phyloP scores from a whole-genome alignment of 2,329 filamentous ascomycete genomes.

The Ascochyta viciae-villosae region DNA sequence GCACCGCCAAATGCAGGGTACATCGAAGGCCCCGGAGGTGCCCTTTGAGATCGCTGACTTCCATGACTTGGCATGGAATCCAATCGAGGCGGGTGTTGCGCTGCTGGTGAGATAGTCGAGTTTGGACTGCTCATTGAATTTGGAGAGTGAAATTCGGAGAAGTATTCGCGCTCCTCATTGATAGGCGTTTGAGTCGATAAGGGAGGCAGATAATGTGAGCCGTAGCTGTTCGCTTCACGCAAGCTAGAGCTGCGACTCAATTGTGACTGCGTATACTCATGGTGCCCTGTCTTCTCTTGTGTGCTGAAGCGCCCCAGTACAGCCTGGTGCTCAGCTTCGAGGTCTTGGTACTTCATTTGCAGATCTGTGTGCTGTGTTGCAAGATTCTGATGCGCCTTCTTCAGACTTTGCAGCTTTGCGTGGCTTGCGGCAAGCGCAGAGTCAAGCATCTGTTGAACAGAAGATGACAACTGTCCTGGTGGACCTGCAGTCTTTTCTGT shows the following conservation, averaged over 20 bases:
- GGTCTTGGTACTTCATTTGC: constrained; percentile 53
- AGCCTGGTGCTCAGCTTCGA: constrained; percentile 46
- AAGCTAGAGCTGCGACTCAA: constrained; percentile 39
- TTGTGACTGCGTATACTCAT: constrained; percentile 27
- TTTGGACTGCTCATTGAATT: constrained; percentile 32
- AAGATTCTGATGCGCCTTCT: constrained; percentile 60
- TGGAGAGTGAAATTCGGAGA: constrained; percentile 41
- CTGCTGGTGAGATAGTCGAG: constrained; percentile 25
- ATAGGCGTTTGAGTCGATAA: constrained; percentile 27
- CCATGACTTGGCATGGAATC: constrained; percentile 35
- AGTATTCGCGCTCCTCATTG: constrained; percentile 39
- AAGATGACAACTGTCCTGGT: constrained; percentile 47
- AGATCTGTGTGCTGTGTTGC: constrained; percentile 60
- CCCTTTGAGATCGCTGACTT: constrained; percentile 26
- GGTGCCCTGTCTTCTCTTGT: constrained; percentile 27
- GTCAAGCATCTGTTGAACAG: constrained; percentile 57
- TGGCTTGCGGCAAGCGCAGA: constrained; percentile 56
- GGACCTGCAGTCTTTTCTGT: constrained; percentile 31
- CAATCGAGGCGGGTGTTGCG: constrained; percentile 32
- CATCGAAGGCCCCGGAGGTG: constrained; percentile 28
- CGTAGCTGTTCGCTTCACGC: constrained; percentile 29
- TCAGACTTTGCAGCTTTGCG: constrained; percentile 57
- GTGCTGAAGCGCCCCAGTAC: constrained; percentile 32
- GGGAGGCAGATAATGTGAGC: constrained; percentile 34
- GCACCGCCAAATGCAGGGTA: constrained; percentile 36